These are phyloP conservation scores for Fusarium acutatum DNA, from an alignment of 2,329 filamentous ascomycete genomes.

Conservation along the genomic window DNA sequence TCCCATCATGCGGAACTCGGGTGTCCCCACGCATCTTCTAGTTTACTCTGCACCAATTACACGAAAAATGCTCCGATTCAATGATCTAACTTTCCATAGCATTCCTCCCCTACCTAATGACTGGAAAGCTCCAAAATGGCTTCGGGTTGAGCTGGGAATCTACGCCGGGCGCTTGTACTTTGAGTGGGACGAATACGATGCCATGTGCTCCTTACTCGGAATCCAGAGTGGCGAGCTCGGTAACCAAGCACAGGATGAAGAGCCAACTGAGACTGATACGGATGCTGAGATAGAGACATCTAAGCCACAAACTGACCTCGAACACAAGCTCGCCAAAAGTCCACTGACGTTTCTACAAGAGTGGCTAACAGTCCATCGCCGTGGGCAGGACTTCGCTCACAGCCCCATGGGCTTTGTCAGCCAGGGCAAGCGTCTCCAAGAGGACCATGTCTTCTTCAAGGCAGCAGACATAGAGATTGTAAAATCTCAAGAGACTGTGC, in stretches of 20 bases:
- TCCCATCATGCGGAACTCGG: slow-evolving; percentile 47
- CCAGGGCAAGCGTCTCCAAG: slow-evolving; percentile 58
- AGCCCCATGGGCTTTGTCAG: slow-evolving; percentile 68
- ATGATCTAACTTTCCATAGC: slow-evolving; percentile 60
- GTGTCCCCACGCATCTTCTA: slow-evolving; percentile 49
- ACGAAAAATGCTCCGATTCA: slow-evolving; percentile 65
- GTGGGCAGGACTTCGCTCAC: slow-evolving; percentile 64
- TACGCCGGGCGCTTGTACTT: slow-evolving; percentile 70
- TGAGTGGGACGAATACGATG: slow-evolving; percentile 55
- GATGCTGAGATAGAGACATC: background rate
- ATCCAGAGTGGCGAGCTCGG: slow-evolving; percentile 21
- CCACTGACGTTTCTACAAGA: slow-evolving; percentile 62
- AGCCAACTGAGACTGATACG: background rate
- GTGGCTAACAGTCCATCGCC: slow-evolving; percentile 63
- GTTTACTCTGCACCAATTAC: slow-evolving; percentile 63
- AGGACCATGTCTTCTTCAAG: slow-evolving; percentile 62
- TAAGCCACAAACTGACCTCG: background rate
- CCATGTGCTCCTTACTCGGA: slow-evolving; percentile 47
- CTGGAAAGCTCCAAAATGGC: slow-evolving; percentile 60
- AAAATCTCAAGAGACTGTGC: background rate
- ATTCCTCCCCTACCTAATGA: slow-evolving; percentile 57
- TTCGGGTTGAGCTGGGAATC: slow-evolving; percentile 66
- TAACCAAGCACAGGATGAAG: background rate
- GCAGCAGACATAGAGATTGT: background rate
- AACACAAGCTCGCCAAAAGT: slow-evolving; percentile 29